phyloP scores from a whole-genome alignment of 768 basidiomycete genomes.

The Panaeolus cyanescens region DNA sequence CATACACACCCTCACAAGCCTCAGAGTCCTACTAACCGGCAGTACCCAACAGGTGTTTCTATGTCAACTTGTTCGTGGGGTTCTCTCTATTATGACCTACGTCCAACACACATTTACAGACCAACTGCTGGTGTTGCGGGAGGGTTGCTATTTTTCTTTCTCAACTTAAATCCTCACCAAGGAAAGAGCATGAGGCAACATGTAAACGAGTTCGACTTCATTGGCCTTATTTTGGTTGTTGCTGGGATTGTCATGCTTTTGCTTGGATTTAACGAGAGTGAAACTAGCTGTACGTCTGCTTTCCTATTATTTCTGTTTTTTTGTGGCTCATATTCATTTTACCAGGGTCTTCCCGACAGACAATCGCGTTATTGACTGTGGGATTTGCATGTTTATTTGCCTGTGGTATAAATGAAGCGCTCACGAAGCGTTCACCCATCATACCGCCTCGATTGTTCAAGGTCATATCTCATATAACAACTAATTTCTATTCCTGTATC shows the following conservation, averaged over 20 bases:
- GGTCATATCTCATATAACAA: conserved; percentile 31
- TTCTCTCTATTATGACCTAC: no score
- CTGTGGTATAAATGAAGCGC: conserved; percentile 58
- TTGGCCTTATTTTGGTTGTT: conserved; percentile 65
- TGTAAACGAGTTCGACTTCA: conserved; percentile 68
- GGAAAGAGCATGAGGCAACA: conserved; percentile 60
- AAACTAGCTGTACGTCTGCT: conserved; percentile 57
- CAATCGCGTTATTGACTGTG: conserved; percentile 63
- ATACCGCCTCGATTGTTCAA: conserved; percentile 76
- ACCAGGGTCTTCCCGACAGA: conserved; percentile 60
- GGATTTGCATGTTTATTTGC: conserved; percentile 55
- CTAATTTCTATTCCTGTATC: background rate
- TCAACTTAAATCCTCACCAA: conserved; percentile 78
- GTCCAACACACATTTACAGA: no score
- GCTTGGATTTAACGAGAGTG: conserved; percentile 73
- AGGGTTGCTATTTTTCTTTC: conserved; percentile 65
- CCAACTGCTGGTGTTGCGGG: conserved; percentile 74
- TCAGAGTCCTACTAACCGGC: background rate
- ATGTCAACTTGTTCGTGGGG: conserved; percentile 72
- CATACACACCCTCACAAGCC: conserved; percentile 4
- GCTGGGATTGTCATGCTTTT: conserved; percentile 67
- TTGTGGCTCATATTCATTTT: conserved; percentile 1
- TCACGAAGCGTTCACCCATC: conserved; percentile 68
- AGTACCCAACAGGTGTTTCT: conserved; percentile 60
- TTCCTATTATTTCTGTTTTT: background rate